Conservation (phyloP, 208 protist genomes). For the Histomonas meleagridis region DNA sequence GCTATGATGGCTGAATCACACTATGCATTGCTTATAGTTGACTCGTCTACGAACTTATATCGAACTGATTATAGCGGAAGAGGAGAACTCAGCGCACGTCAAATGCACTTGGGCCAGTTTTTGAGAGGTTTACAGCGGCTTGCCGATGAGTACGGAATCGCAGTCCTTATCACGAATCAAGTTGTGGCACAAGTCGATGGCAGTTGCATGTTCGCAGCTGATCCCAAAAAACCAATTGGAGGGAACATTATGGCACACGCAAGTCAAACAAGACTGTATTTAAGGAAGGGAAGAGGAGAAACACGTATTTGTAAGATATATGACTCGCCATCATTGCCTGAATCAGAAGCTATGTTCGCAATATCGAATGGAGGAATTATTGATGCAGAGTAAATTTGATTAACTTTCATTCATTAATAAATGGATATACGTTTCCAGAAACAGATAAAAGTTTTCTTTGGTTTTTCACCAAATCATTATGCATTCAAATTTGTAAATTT, state of each 20-base stretch:
- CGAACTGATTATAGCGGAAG: slow-evolving; percentile 92
- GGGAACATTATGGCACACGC: slow-evolving; percentile 99
- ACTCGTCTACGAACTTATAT: slow-evolving; percentile 84
- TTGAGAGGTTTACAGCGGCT: slow-evolving; percentile 81
- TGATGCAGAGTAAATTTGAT: slow-evolving; percentile 23
- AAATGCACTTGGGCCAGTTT: slow-evolving; percentile 94
- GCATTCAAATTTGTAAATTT: no score
- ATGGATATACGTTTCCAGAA: no score
- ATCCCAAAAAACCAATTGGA: slow-evolving; percentile 97
- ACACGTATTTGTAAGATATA: slow-evolving; percentile 97
- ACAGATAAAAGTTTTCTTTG: no score
- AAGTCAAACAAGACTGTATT: slow-evolving; percentile 83
- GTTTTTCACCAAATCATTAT: no score
- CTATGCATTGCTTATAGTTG: slow-evolving; percentile 92
- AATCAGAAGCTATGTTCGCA: slow-evolving; percentile 58
- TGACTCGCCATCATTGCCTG: slow-evolving; percentile 94
- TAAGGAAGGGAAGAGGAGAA: slow-evolving; percentile 95
- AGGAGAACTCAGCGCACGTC: slow-evolving; percentile 85
- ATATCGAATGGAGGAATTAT: slow-evolving; percentile 46
- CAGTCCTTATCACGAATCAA: slow-evolving; percentile 96
- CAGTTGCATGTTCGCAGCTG: slow-evolving; percentile 76
- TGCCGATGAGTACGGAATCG: slow-evolving; percentile 92
- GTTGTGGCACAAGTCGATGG: slow-evolving; percentile 52
- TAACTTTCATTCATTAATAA: no score
- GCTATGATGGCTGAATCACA: slow-evolving; percentile 92